phyloP scores from a whole-genome alignment of 805 yeast genomes.

The Kazachstania taianensis region DNA sequence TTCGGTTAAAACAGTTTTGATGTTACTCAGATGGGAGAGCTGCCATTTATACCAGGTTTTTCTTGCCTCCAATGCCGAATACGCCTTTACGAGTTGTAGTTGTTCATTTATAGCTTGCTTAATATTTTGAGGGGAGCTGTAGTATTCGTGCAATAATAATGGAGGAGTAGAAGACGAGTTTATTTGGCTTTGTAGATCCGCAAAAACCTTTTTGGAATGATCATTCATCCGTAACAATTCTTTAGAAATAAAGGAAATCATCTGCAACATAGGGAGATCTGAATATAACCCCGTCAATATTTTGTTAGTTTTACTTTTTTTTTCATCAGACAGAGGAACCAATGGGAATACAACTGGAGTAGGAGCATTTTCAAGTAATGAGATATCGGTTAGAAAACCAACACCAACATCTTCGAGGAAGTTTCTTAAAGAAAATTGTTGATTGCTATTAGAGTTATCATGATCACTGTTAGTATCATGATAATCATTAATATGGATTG shows the following conservation, averaged over 20 bases:
- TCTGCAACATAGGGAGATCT: constrained; percentile 29
- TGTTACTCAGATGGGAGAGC: constrained; percentile 38
- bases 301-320: constrained; percentile 7
- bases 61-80: constrained; percentile 42
- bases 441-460: not conserved
- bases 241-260: constrained; percentile 44
- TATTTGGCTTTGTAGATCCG: constrained; percentile 38
- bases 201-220: constrained; percentile 39
- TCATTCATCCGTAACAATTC: constrained; percentile 42
- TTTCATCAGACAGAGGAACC: constrained; percentile 1
- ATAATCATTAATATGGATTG: constrained; percentile 12
- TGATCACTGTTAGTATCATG: constrained; percentile 4
- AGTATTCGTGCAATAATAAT: constrained; percentile 39
- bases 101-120: constrained; percentile 37
- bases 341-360: constrained; percentile 8
- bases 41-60: constrained; percentile 60
- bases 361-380: constrained; percentile 6
- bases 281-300: constrained; percentile 15
- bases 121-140: constrained; percentile 31
- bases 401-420: constrained; percentile 17
- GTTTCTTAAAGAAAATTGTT: constrained; percentile 8
- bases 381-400: constrained; percentile 12
- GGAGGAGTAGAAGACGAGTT: constrained; percentile 50
- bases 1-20: constrained; percentile 28
- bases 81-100: constrained; percentile 40